phyloP scores from a whole-genome alignment of 2,329 filamentous ascomycete species.

The Fusarium neocosmosporiellum region DNA sequence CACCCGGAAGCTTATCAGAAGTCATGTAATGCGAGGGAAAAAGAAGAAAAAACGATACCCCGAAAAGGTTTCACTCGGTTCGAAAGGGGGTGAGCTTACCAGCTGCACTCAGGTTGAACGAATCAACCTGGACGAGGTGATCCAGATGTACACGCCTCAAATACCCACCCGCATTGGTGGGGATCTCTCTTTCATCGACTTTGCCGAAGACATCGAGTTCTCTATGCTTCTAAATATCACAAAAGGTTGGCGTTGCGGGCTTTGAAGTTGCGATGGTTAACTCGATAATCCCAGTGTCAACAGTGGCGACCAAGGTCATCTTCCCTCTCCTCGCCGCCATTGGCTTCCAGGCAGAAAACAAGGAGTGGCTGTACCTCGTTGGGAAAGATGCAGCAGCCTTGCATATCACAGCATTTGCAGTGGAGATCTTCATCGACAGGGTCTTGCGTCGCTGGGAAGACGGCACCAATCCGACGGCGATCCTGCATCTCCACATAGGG shows the following conservation, averaged over 20 bases:
- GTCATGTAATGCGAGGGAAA: conserved; percentile 11
- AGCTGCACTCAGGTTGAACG: not conserved
- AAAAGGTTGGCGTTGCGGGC: not conserved
- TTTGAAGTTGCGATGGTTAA: not conserved
- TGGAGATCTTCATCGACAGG: conserved; percentile 9
- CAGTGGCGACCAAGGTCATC: conserved; percentile 3
- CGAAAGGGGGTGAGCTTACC: not conserved
- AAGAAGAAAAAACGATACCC: not conserved
- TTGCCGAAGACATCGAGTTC: not conserved
- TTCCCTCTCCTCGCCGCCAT: conserved; percentile 7
- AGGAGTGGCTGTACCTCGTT: not conserved
- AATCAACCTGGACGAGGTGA: not conserved
- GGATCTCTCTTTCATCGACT: not conserved
- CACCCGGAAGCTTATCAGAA: conserved; percentile 8
- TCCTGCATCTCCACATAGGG: conserved; percentile 10
- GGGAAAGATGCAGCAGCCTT: conserved; percentile 1
- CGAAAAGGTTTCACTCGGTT: not conserved
- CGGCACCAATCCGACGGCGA: conserved; percentile 1
- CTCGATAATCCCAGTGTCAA: not conserved
- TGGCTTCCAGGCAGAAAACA: conserved; percentile 2
- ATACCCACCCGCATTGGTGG: conserved; percentile 3
- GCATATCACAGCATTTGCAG: conserved; percentile 3
- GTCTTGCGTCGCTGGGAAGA: not conserved
- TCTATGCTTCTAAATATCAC: conserved; percentile 1
- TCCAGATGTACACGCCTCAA: not conserved